phyloP scores from a whole-genome alignment of 2,329 filamentous ascomycete species.

The Aureobasidium sp. region DNA sequence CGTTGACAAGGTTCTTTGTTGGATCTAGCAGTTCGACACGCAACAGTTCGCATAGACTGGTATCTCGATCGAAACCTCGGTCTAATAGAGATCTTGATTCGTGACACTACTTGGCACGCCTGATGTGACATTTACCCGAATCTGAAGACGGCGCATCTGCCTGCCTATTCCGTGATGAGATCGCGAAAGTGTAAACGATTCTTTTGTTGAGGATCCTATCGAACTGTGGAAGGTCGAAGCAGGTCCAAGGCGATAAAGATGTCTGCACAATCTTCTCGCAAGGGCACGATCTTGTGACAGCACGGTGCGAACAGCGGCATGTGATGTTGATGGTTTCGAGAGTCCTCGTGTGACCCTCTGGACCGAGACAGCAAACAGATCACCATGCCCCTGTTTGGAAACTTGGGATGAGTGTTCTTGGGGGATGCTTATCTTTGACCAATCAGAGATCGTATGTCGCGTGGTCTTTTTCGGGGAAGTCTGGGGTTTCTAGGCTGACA shows the following conservation, averaged over 20 bases:
- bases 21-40: no score
- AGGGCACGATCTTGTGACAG: neutral
- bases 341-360: neutral
- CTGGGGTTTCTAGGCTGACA: neutral
- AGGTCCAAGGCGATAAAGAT: no score
- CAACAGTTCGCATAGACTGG: neutral
- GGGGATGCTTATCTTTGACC: slow-evolving; percentile 5
- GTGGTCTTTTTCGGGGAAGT: neutral
- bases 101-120: neutral
- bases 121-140: slow-evolving; percentile 2
- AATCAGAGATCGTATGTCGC: neutral
- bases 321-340: neutral
- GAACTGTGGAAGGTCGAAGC: neutral
- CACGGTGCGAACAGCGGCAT: neutral
- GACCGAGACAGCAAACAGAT: slow-evolving; percentile 1
- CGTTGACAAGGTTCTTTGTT: no score
- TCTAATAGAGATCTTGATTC: neutral
- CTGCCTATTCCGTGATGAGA: neutral
- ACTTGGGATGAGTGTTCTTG: neutral
- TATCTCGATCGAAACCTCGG: neutral
- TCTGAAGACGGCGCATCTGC: neutral
- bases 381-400: slow-evolving; percentile 1
- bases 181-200: slow-evolving; percentile 9
- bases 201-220: neutral
- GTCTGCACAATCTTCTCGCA: neutral